Conservation (phyloP, 2,329 filamentous ascomycete genomes). For the Claviceps digitariae region DNA sequence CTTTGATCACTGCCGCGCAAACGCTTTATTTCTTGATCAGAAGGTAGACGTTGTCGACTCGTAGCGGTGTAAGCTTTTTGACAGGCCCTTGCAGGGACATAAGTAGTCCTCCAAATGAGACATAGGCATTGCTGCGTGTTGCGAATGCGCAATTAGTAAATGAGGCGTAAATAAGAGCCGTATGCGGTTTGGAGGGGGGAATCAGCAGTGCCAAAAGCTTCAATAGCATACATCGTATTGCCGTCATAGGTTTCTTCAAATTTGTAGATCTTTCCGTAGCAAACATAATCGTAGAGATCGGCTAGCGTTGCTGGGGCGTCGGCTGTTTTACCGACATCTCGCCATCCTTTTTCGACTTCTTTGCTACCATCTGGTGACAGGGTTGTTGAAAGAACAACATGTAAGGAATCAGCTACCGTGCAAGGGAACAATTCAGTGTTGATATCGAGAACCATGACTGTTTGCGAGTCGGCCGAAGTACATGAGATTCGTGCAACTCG, state of each 20-base stretch:
- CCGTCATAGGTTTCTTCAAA: constrained; percentile 70
- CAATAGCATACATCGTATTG: constrained; percentile 56
- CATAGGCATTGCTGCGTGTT: constrained; percentile 65
- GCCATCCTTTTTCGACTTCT: constrained; percentile 68
- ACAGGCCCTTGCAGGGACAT: constrained; percentile 88
- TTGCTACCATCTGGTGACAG: constrained; percentile 76
- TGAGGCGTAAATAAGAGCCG: not conserved
- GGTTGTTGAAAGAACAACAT: constrained; percentile 72
- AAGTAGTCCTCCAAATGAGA: constrained; percentile 85
- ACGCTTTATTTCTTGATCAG: constrained; percentile 62
- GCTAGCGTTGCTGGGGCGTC: constrained; percentile 48
- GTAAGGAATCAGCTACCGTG: constrained; percentile 58
- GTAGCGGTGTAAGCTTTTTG: constrained; percentile 82
- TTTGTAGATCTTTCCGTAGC: constrained; percentile 77
- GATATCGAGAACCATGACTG: constrained; percentile 75
- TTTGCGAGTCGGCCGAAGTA: constrained; percentile 60
- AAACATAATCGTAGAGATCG: constrained; percentile 79
- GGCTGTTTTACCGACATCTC: constrained; percentile 48
- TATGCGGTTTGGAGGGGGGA: not conserved
- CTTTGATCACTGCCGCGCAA: not conserved
- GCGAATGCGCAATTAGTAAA: constrained; percentile 1
- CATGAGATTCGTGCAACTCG: constrained; percentile 77
- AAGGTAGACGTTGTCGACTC: constrained; percentile 89
- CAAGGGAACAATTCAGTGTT: constrained; percentile 87
- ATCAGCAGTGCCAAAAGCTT: not conserved